Percentiles rank a stretch among this genome's conserved stretches.
Conservation (phyloP, 2,329 filamentous ascomycete species). For the Verticillium longisporum region DNA sequence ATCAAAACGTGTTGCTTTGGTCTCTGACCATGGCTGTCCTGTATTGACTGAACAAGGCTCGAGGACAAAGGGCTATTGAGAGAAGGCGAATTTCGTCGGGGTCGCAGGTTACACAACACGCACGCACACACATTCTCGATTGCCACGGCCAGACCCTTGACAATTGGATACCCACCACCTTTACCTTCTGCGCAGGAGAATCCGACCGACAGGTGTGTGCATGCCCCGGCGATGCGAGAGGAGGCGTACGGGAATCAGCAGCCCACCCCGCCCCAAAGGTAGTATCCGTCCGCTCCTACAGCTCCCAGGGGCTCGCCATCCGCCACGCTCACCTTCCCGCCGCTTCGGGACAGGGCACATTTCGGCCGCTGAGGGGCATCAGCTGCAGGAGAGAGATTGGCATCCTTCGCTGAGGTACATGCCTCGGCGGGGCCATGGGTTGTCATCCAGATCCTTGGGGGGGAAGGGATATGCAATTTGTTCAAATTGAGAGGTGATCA, state of each 20-base stretch:
- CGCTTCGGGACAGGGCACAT: not conserved
- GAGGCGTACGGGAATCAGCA: not conserved
- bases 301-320: not conserved
- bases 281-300: not conserved
- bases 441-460: not conserved
- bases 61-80: not conserved
- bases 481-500: not conserved
- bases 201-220: too few relatives aligned
- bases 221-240: not conserved
- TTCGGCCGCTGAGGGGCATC: not conserved
- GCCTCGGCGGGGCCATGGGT: not conserved
- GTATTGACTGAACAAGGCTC: not conserved
- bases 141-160: not conserved
- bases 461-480: not conserved
- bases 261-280: not conserved
- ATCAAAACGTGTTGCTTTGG: not conserved
- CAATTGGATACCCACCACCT: not conserved
- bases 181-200: not conserved
- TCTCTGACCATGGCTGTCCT: not conserved
- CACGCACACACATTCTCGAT: not conserved
- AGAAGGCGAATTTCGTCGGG: not conserved
- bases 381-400: not conserved
- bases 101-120: not conserved
- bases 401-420: not conserved
- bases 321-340: not conserved